phyloP scores from a whole-genome alignment of 2,329 filamentous ascomycete species.

The Blastomyces emzantsi region DNA sequence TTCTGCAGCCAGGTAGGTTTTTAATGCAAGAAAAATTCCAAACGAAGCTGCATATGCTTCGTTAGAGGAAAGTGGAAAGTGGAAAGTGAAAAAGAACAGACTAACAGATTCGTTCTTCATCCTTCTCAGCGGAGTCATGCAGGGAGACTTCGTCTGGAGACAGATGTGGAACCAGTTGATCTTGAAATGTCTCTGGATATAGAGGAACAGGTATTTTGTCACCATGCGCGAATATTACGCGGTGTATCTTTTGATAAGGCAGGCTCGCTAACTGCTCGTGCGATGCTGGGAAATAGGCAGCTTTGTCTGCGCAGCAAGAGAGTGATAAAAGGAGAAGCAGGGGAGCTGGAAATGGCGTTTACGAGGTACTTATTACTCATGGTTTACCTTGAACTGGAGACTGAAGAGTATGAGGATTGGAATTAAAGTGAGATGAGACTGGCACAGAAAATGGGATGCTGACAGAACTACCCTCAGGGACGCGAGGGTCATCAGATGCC shows the following conservation, averaged over 20 bases:
- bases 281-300: neutral
- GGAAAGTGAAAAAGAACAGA: neutral
- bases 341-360: neutral
- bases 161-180: constrained; percentile 12
- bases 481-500: neutral
- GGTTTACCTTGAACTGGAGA: neutral
- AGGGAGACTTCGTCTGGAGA: constrained; percentile 3
- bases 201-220: constrained; percentile 12
- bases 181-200: constrained; percentile 16
- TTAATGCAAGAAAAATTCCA: neutral
- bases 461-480: neutral
- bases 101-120: neutral
- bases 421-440: neutral
- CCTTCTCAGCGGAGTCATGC: neutral
- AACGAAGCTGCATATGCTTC: neutral
- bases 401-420: neutral
- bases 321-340: neutral
- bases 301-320: neutral
- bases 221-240: neutral
- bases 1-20: neutral
- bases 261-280: neutral
- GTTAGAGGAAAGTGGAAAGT: neutral
- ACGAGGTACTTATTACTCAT: neutral
- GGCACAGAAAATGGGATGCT: neutral
- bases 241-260: neutral